Base-by-base conservation (phyloP, 108 stramenopile genomes). In the Tribonema minus region DNA sequence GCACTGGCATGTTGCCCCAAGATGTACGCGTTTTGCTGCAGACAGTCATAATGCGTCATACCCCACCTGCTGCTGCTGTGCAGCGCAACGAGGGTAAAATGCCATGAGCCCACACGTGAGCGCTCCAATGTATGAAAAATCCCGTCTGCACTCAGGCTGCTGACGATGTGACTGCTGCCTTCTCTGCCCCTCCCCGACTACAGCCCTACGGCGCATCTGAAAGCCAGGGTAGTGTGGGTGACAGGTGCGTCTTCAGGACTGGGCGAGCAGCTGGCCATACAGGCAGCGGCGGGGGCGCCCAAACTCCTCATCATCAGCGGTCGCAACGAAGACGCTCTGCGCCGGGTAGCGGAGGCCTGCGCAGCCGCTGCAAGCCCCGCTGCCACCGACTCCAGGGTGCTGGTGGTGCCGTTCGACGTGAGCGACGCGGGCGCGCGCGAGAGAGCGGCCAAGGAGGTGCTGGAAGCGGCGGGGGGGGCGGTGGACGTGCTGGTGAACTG, bases 181-280 rank as follows among this genome's bases (percentile, higher is more conserved):
- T n/a, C n/a, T n/a, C n/a, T n/a, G n/a, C n/a, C n/a, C n/a, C n/a
- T n/a, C n/a, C n/a, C n/a, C n/a, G n/a, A n/a, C n/a, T n/a, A n/a
- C n/a, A n/a, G n/a, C n/a, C n/a, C n/a, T n/a, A n/a, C n/a, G n/a
- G n/a, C n/a, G n/a, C n/a, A 66, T 41, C 69, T 80, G 27, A 30
- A 59, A 26, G 79, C 69, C 37, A 80, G 63, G 41, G 40, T 80
- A 0, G 63, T 80, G 2, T 80, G 79, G 79, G 64, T 80, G 28
- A 80, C 79, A 2, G 79, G 79, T 6, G 79, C 79, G 4, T 70
- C 69, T 26, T 64, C 62, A 27, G 79, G 79, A 20, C 41, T 80
- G 9, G 79, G 79, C 23, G 68, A 70, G 40, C 68, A 62, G 63
- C 59, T 80, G 7, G 79, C 79, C 29, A 64, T 80, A 29, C 37